Percentiles rank a stretch among this genome's conserved stretches.
These are phyloP conservation scores for Suhomyces coccinellae DNA, from an alignment of 1,139 yeast species.

Conservation along the genomic window DNA sequence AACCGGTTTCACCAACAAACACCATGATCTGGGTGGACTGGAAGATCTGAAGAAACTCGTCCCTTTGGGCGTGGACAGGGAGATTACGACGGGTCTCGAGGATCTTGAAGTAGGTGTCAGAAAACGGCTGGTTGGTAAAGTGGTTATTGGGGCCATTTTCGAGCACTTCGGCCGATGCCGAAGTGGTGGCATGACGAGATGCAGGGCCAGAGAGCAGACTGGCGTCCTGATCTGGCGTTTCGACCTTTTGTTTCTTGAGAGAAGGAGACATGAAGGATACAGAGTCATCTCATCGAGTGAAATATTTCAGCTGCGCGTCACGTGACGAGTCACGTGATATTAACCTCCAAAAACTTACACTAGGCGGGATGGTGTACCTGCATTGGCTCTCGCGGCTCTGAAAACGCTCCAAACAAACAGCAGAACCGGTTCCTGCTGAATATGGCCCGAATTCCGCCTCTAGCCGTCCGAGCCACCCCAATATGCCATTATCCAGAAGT, in stretches of 20 bases:
- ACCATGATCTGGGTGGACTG: conserved; percentile 94
- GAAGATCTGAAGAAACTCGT: conserved; percentile 78
- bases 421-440: too few relatives aligned
- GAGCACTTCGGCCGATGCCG: conserved; percentile 61
- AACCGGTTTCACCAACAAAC: conserved; percentile 98
- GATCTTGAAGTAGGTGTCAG: conserved; percentile 72
- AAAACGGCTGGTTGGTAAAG: conserved; percentile 66
- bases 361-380: too few relatives aligned
- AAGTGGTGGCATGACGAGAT: conserved; percentile 61
- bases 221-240: conserved; percentile 37
- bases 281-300: conserved; percentile 8
- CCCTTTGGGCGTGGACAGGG: conserved; percentile 93
- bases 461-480: too few relatives aligned
- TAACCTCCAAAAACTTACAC: too few relatives aligned
- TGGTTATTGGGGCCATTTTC: conserved; percentile 73
- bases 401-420: too few relatives aligned
- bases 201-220: conserved; percentile 13
- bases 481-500: too few relatives aligned
- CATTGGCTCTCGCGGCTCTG: too few relatives aligned
- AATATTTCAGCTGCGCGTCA: background rate
- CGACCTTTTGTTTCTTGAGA: conserved; percentile 43
- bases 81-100: conserved; percentile 76
- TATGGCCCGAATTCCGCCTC: too few relatives aligned
- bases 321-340: background rate
- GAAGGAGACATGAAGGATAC: conserved; percentile 8